phyloP scores from a whole-genome alignment of 768 basidiomycete genomes.

The Kondoa malvinella region DNA sequence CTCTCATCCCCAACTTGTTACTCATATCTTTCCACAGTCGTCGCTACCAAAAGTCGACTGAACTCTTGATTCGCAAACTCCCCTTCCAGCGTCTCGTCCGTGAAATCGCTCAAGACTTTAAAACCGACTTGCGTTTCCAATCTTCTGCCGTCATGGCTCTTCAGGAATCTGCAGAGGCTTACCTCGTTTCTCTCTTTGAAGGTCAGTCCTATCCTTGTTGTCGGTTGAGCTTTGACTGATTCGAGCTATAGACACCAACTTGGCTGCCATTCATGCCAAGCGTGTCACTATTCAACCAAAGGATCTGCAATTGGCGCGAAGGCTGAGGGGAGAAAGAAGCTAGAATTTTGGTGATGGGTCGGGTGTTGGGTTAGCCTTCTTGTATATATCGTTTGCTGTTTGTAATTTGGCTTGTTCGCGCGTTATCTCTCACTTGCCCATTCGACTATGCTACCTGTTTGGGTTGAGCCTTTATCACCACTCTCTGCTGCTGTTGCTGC shows the following conservation, averaged over 20 bases:
- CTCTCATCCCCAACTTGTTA: constrained; percentile 38
- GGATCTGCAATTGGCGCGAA: constrained; percentile 87
- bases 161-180: constrained; percentile 42
- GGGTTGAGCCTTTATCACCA: too few relatives aligned
- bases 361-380: too few relatives aligned
- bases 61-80: constrained; percentile 33
- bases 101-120: constrained; percentile 71
- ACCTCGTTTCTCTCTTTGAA: constrained; percentile 40
- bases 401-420: too few relatives aligned
- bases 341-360: too few relatives aligned
- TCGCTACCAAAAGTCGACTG: constrained; percentile 34
- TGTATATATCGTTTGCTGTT: too few relatives aligned
- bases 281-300: constrained; percentile 39
- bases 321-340: constrained; percentile 31
- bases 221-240: background rate
- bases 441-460: too few relatives aligned
- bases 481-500: too few relatives aligned
- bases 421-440: too few relatives aligned
- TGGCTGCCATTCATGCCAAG: constrained; percentile 44
- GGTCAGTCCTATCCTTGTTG: too few relatives aligned
- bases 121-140: constrained; percentile 41
- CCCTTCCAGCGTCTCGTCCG: constrained; percentile 90
- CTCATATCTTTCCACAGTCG: constrained; percentile 40
- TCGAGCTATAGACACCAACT: constrained; percentile 31
- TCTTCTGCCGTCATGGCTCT: constrained; percentile 41